A percentile compares a stretch with the other conserved stretches of the same genome.
These are phyloP conservation scores for Coleophoma eucalyptorum DNA, from an alignment of 2,329 filamentous ascomycete genomes.

Conservation along the genomic window DNA sequence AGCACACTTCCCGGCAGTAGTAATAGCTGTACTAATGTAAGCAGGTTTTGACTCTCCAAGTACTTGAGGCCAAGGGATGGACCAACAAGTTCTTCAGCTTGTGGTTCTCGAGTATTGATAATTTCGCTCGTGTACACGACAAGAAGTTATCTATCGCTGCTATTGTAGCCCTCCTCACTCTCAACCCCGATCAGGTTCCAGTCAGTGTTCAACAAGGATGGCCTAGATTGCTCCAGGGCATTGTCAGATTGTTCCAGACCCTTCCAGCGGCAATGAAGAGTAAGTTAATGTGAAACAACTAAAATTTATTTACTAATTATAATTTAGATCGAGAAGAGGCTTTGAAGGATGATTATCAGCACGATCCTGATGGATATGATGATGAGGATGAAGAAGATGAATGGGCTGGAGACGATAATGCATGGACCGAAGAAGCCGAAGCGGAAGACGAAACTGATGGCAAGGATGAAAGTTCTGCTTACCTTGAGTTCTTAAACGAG, in stretches of 20 bases:
- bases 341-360: slow-evolving; percentile 79
- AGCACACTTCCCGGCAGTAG: background rate
- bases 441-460: slow-evolving; percentile 51
- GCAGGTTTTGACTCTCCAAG: slow-evolving; percentile 68
- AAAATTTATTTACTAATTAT: slow-evolving; percentile 19
- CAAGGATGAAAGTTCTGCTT: slow-evolving; percentile 89
- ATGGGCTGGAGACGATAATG: slow-evolving; percentile 76
- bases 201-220: slow-evolving; percentile 92
- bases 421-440: slow-evolving; percentile 71
- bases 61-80: slow-evolving; percentile 89
- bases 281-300: slow-evolving; percentile 35
- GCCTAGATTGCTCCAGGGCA: slow-evolving; percentile 85
- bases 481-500: slow-evolving; percentile 92
- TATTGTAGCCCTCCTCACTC: slow-evolving; percentile 78
- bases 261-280: slow-evolving; percentile 83
- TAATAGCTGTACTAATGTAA: background rate
- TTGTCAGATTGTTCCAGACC: slow-evolving; percentile 88
- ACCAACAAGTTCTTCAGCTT: slow-evolving; percentile 98
- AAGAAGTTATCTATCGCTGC: slow-evolving; percentile 98
- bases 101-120: slow-evolving; percentile 96
- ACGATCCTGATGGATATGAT: slow-evolving; percentile 57
- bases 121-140: slow-evolving; percentile 91
- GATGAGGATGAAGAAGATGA: slow-evolving; percentile 72
- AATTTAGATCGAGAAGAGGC: slow-evolving; percentile 79
- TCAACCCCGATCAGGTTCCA: slow-evolving; percentile 79